These are phyloP conservation scores for Mortierella sp. DNA, from an alignment of 371 early-diverging fungal genomes.

Conservation along the genomic window DNA sequence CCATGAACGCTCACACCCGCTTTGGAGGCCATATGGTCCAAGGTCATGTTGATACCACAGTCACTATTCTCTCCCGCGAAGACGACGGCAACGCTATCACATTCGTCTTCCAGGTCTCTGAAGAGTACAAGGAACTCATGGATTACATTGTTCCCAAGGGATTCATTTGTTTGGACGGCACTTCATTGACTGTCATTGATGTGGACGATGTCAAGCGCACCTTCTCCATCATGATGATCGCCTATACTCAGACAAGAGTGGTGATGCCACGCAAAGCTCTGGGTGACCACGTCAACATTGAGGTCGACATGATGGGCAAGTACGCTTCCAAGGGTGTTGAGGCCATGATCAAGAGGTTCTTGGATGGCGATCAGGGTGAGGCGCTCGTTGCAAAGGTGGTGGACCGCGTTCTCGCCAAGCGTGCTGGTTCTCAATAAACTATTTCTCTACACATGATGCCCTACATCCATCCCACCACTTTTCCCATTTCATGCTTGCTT, in stretches of 20 bases:
- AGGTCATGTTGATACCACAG: slow-evolving; percentile 94
- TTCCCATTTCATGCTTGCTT: no score
- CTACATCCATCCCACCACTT: no score
- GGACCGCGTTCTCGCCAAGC: slow-evolving; percentile 52
- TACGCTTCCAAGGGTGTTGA: slow-evolving; percentile 87
- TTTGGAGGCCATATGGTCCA: slow-evolving; percentile 98
- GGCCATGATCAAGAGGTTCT: slow-evolving; percentile 60
- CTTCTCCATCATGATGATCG: slow-evolving; percentile 95
- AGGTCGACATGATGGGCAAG: slow-evolving; percentile 97
- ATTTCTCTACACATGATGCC: no score
- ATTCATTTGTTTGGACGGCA: slow-evolving; percentile 93
- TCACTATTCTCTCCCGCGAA: slow-evolving; percentile 73
- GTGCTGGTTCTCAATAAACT: slow-evolving; percentile 10
- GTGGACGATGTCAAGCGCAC: slow-evolving; percentile 79
- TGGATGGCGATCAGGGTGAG: slow-evolving; percentile 52
- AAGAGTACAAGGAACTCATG: slow-evolving; percentile 69
- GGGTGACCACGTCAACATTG: slow-evolving; percentile 90
- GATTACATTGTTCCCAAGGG: slow-evolving; percentile 94
- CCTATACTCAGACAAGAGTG: slow-evolving; percentile 88
- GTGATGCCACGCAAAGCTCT: slow-evolving; percentile 80
- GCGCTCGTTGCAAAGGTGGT: slow-evolving; percentile 40
- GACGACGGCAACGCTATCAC: slow-evolving; percentile 92
- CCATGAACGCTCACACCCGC: slow-evolving; percentile 85
- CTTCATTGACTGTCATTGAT: slow-evolving; percentile 92
- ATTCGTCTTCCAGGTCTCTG: slow-evolving; percentile 76